These are phyloP conservation scores for Suhomyces taliae DNA, from an alignment of 1,139 yeast species.

Conservation along the genomic window DNA sequence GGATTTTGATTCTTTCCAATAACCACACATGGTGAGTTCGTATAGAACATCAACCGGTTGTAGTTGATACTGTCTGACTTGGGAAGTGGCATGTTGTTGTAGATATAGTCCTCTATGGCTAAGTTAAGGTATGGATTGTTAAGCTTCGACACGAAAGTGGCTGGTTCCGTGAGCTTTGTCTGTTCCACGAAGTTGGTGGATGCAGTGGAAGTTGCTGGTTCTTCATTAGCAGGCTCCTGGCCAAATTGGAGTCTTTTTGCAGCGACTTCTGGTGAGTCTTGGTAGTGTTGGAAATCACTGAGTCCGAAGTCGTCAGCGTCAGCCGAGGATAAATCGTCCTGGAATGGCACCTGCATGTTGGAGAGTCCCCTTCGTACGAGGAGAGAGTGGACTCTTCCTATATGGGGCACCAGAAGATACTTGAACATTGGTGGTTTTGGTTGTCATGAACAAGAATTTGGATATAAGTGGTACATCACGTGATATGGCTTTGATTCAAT, in stretches of 20 bases:
- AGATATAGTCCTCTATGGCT: constrained; percentile 80
- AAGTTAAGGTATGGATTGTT: constrained; percentile 72
- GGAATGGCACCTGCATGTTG: constrained; percentile 35
- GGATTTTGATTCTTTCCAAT: constrained; percentile 97
- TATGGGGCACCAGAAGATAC: not conserved
- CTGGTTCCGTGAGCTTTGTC: constrained; percentile 24
- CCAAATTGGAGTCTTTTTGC: constrained; percentile 11
- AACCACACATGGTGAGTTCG: constrained; percentile 82
- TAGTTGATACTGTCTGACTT: constrained; percentile 19
- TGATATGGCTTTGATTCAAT: not conserved
- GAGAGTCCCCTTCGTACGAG: constrained; percentile 12
- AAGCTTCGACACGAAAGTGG: constrained; percentile 46
- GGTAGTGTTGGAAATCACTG: constrained; percentile 41
- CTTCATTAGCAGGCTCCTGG: not conserved
- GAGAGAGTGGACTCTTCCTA: not conserved
- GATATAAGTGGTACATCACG: not conserved
- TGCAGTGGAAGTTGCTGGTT: not conserved
- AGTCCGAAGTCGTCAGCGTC: constrained; percentile 40
- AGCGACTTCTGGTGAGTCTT: constrained; percentile 32
- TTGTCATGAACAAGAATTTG: not conserved
- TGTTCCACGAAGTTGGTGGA: constrained; percentile 7
- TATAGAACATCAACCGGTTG: constrained; percentile 68
- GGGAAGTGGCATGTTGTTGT: constrained; percentile 57
- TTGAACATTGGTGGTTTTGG: not conserved
- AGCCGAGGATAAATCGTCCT: constrained; percentile 37